phyloP scores from a whole-genome alignment of 257 asterid species.

The Nicotiana sylvestris region DNA sequence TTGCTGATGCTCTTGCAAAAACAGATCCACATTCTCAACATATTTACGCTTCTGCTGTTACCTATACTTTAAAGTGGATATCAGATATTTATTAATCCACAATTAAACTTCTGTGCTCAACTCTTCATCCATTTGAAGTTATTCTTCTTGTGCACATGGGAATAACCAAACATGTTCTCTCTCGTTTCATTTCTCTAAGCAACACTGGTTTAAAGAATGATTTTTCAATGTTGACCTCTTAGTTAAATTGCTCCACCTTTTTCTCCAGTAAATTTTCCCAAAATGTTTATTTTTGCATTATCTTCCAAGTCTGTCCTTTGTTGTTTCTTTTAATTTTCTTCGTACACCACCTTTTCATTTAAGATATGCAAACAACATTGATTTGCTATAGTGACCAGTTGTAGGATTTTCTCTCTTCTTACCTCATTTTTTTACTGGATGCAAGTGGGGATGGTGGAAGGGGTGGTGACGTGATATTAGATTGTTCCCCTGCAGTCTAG shows the following conservation, averaged over 20 bases:
- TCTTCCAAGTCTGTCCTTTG: neutral
- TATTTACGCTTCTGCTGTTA: too few relatives aligned
- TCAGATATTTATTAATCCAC: too few relatives aligned
- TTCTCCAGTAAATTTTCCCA: neutral
- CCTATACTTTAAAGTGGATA: too few relatives aligned
- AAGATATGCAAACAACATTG: neutral
- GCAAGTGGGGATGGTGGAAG: constrained; percentile 93
- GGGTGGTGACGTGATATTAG: constrained; percentile 91
- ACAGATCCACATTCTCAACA: too few relatives aligned
- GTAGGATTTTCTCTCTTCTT: constrained; percentile 4
- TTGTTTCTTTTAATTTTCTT: neutral
- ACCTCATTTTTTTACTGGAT: neutral
- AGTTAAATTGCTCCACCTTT: neutral
- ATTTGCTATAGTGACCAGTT: constrained; percentile 3
- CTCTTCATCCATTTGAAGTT: too few relatives aligned
- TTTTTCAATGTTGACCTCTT: neutral
- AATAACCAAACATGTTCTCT: too few relatives aligned
- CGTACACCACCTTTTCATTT: neutral
- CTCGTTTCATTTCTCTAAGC: too few relatives aligned
- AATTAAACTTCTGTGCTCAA: too few relatives aligned
- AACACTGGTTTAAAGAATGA: neutral
- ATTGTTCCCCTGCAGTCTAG: constrained; percentile 75
- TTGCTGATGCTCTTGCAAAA: too few relatives aligned
- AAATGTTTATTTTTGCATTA: neutral
- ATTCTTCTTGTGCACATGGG: too few relatives aligned